Evolutionary conservation across 2,329 filamentous ascomycete genomes (phyloP), one percentile per base, ranked within the genome.

Genomic region (Davidsoniella neocaledoniae): DNA sequence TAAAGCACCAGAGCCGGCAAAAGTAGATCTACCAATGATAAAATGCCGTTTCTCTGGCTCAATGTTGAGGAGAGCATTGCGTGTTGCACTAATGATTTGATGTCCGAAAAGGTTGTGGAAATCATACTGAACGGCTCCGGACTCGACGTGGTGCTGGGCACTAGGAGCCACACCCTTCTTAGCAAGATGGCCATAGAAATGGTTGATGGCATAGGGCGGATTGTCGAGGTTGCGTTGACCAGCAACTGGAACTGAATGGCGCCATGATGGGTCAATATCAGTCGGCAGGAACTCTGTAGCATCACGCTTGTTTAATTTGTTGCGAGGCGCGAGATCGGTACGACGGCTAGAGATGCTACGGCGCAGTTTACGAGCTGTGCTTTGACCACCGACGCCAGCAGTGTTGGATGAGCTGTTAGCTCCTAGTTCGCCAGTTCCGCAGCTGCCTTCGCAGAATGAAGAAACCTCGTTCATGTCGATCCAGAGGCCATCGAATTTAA

Each of bases 11-110:
- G 77, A 77, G 2, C 86, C 85, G 8, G 83, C 73, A 58, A 90
- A 91, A 1, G 85, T 91, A 38, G 81, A 85, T 14, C 86, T 79
- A 0, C 82, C 83, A 58, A 94, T 86, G 59, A 94, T 83, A 64
- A 93, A 85, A 0, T 86, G 86, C 0, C 86, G 77, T 61, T 83
- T 83, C 12, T 66, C 69, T 0, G 81, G 77, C 53, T 77, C 76
- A 16, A 84, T 68, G 2, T 68, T 61, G 2, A 80, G 66, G 29
- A 91, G 73, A 51, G 77, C 83, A 43, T 81, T 66, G 59, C 86
- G 86, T 0, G 86, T 91, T 8, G 83, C 82, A 53, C 83, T 82
- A 51, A 86, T 68, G 55, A 88, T 83, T 60, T 81, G 77, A 57
- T 83, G 73, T 0, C 84, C 84, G 58, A 72, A 90, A 1, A 91